phyloP scores from a whole-genome alignment of 2,329 filamentous ascomycete genomes.

The Apiospora aurea region DNA sequence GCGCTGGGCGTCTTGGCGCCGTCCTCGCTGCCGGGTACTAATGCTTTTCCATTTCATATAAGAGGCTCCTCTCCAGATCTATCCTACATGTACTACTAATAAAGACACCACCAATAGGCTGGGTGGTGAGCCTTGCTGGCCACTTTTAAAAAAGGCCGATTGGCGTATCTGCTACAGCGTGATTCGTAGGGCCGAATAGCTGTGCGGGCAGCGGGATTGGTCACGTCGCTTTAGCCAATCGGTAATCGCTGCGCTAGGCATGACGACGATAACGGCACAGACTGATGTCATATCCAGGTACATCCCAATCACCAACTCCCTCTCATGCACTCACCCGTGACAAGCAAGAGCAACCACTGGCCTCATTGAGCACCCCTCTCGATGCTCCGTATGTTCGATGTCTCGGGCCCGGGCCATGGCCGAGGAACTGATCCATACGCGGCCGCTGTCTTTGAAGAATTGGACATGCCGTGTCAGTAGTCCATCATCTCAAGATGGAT shows the following conservation, averaged over 20 bases:
- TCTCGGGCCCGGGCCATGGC: slow-evolving; percentile 9
- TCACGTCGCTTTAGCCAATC: slow-evolving; percentile 17
- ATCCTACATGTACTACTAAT: background rate
- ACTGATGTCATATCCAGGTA: background rate
- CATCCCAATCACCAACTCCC: background rate
- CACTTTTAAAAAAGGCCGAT: slow-evolving; percentile 17
- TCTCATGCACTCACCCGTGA: background rate
- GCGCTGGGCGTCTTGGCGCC: background rate
- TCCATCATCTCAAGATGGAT: background rate
- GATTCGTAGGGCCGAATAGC: slow-evolving; percentile 5
- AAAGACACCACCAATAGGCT: background rate
- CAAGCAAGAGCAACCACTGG: background rate
- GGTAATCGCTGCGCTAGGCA: background rate
- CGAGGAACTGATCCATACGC: background rate
- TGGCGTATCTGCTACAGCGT: slow-evolving; percentile 2
- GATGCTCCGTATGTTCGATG: background rate
- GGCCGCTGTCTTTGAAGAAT: background rate
- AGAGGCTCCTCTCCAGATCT: background rate
- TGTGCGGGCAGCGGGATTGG: background rate
- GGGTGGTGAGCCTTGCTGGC: background rate
- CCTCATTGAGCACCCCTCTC: background rate
- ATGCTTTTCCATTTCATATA: background rate
- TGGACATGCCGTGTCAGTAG: background rate
- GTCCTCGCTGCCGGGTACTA: background rate
- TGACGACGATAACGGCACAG: background rate